phyloP scores from a whole-genome alignment of 495 filamentous ascomycete species.

The Hypoxylon perforatum region DNA sequence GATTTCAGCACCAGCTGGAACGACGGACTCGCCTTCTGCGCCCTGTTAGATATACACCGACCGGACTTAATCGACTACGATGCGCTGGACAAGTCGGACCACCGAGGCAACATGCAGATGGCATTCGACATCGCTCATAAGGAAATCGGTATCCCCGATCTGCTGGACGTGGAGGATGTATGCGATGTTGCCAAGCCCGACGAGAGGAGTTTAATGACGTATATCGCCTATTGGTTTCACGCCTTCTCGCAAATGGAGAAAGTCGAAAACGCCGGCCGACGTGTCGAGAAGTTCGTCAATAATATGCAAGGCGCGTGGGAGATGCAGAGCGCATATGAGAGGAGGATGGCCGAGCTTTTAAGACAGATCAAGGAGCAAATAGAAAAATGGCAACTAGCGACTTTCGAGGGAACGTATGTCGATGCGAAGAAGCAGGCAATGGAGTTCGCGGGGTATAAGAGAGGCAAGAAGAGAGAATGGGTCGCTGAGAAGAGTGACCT shows the following conservation, averaged over 20 bases:
- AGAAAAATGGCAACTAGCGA: constrained; percentile 77
- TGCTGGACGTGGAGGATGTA: constrained; percentile 97
- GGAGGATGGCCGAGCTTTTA: constrained; percentile 82
- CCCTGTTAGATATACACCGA: constrained; percentile 94
- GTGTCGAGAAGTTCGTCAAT: constrained; percentile 97
- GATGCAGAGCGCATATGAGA: constrained; percentile 96
- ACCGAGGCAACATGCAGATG: constrained; percentile 95
- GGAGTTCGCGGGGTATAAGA: constrained; percentile 88
- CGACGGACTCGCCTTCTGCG: constrained; percentile 95
- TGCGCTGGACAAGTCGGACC: constrained; percentile 90
- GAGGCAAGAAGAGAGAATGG: constrained; percentile 89
- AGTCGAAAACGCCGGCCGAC: constrained; percentile 94
- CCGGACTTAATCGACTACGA: constrained; percentile 98
- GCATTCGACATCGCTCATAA: constrained; percentile 95
- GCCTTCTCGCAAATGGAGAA: constrained; percentile 98
- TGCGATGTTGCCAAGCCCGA: constrained; percentile 96
- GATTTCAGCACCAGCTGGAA: constrained; percentile 98
- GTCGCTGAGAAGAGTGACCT: constrained; percentile 97
- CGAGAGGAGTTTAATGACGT: constrained; percentile 97
- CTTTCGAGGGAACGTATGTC: constrained; percentile 89
- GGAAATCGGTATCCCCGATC: constrained; percentile 95
- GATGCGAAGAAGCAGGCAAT: constrained; percentile 89
- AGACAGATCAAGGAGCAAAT: constrained; percentile 77
- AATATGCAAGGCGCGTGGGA: constrained; percentile 99
- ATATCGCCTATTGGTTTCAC: constrained; percentile 99